Conservation (phyloP, 2,329 filamentous ascomycete genomes). For the Claviceps maximensis region DNA sequence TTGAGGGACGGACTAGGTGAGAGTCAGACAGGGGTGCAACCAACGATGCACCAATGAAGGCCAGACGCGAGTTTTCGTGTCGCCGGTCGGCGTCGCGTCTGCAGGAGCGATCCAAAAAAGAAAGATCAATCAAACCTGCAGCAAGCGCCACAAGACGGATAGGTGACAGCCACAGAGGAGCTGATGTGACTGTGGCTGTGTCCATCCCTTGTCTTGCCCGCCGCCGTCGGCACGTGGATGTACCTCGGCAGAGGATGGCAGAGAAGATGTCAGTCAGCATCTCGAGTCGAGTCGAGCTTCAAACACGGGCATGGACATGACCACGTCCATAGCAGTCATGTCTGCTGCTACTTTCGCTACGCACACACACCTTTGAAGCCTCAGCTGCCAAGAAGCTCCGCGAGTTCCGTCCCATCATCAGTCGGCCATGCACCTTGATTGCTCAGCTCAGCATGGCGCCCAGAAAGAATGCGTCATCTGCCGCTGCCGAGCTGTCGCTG, state of each 20-base stretch:
- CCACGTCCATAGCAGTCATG: neutral
- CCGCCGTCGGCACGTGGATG: neutral
- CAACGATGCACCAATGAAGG: too few relatives aligned
- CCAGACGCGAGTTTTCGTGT: too few relatives aligned
- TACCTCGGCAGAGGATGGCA: neutral
- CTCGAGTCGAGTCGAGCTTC: too few relatives aligned
- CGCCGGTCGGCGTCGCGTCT: conserved; percentile 7
- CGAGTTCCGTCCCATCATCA: neutral
- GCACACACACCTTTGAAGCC: neutral
- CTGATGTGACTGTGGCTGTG: neutral
- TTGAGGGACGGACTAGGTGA: conserved; percentile 5
- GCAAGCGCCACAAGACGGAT: neutral
- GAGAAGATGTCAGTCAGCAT: neutral
- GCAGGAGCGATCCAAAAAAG: conserved; percentile 12
- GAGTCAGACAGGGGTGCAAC: too few relatives aligned
- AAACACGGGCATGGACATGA: neutral
- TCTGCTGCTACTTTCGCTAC: neutral
- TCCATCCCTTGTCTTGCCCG: neutral
- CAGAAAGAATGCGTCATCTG: conserved; percentile 45
- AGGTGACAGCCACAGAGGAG: neutral
- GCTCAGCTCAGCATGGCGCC: conserved; percentile 28
- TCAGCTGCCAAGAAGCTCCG: neutral
- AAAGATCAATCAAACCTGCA: conserved; percentile 6
- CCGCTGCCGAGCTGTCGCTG: conserved; percentile 71
- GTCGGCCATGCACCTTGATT: conserved; percentile 1